Percentiles rank a stretch among this genome's conserved stretches.
Evolutionary conservation across 148 eudicot species (phyloP).

Genomic region (Rhododendron molle): DNA sequence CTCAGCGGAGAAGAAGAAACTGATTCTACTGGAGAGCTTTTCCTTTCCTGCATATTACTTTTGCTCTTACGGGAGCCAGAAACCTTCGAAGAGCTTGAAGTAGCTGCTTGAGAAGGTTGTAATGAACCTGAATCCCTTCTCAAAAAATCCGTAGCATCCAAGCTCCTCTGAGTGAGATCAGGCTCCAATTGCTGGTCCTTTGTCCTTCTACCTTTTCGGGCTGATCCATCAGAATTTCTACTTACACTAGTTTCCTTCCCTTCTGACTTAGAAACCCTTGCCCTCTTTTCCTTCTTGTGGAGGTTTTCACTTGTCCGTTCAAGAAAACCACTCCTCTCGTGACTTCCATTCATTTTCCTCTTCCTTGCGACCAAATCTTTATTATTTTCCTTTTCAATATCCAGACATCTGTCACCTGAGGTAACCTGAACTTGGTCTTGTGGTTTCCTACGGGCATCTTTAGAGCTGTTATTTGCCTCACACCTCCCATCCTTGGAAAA

Average conservation of each 20-base stretch:
- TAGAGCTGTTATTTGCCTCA: conserved; percentile 23
- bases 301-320: conserved; percentile 42
- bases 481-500: conserved; percentile 34
- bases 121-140: conserved; percentile 36
- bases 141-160: conserved; percentile 32
- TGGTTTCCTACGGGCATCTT: conserved; percentile 19
- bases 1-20: conserved; percentile 93
- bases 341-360: conserved; percentile 48
- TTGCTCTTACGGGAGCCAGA: conserved; percentile 65
- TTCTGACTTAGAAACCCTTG: conserved; percentile 53
- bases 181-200: conserved; percentile 27
- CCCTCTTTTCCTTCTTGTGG: conserved; percentile 54
- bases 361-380: conserved; percentile 38
- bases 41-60: conserved; percentile 48
- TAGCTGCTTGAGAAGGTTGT: conserved; percentile 60
- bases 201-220: conserved; percentile 36
- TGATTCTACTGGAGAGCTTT: conserved; percentile 93
- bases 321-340: conserved; percentile 18
- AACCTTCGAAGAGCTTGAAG: conserved; percentile 94
- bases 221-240: conserved; percentile 41
- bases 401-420: conserved; percentile 29
- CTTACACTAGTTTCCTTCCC: conserved; percentile 49
- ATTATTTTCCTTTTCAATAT: conserved; percentile 29
- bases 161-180: conserved; percentile 19
- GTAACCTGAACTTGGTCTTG: conserved; percentile 24